Percentiles rank a stretch among this genome's conserved stretches.
Conservation (phyloP, 2,329 filamentous ascomycete genomes). For the Fusarium sp. region DNA sequence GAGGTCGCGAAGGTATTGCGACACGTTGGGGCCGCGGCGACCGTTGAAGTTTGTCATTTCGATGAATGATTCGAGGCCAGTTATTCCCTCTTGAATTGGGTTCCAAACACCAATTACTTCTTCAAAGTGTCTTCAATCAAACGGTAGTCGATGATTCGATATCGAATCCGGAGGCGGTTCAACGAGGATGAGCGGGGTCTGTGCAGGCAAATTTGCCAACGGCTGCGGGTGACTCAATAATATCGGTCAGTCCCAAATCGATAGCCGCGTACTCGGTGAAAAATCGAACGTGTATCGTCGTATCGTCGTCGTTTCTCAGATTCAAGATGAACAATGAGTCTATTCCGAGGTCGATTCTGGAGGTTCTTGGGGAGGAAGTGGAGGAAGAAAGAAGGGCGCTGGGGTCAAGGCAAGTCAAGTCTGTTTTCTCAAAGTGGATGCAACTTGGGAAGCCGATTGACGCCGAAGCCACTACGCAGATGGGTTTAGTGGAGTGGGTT, state of each 20-base stretch:
- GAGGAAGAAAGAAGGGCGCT: conserved; percentile 41
- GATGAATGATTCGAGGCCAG: conserved; percentile 1
- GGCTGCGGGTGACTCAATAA: conserved; percentile 22
- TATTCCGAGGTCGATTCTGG: conserved; percentile 30
- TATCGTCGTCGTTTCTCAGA: conserved; percentile 15
- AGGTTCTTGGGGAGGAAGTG: conserved; percentile 38
- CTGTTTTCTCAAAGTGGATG: conserved; percentile 44
- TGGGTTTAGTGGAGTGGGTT: conserved; percentile 25
- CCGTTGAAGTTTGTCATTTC: conserved; percentile 79
- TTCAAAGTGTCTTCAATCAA: conserved; percentile 20
- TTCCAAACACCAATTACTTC: neutral
- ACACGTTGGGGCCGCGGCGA: conserved; percentile 86
- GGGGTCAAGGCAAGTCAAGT: conserved; percentile 32
- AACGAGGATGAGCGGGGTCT: conserved; percentile 40
- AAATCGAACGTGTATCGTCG: conserved; percentile 16
- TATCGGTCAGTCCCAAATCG: conserved; percentile 6
- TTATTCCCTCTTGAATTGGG: neutral
- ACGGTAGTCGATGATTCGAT: conserved; percentile 10
- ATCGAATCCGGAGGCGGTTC: conserved; percentile 28
- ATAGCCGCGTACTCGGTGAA: neutral
- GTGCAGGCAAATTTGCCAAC: conserved; percentile 39
- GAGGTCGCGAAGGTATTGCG: conserved; percentile 87
- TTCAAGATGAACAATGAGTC: conserved; percentile 10
- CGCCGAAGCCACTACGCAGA: conserved; percentile 43
- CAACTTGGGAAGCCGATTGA: conserved; percentile 43